Conservation (phyloP, 306 rosid genomes). For the Vicia villosa region DNA sequence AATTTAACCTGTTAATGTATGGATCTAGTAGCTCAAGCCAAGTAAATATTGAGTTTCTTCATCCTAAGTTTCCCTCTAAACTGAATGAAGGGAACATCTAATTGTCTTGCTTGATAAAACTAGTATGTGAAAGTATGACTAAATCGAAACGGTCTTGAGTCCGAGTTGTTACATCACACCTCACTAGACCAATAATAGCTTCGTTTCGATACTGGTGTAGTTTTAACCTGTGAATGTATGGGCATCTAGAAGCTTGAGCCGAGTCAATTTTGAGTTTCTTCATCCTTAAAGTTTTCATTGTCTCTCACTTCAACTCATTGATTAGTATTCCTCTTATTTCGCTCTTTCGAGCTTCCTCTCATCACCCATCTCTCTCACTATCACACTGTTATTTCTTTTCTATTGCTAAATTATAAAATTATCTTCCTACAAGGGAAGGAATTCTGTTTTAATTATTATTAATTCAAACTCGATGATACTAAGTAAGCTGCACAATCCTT, state of each 20-base stretch:
- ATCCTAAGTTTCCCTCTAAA: conserved; percentile 16
- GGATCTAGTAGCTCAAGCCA: conserved; percentile 23
- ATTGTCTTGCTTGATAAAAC: too few species aligned
- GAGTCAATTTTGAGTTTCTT: conserved; percentile 12
- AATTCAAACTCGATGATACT: conserved; percentile 10
- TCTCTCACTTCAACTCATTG: neutral
- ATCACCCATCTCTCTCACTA: neutral
- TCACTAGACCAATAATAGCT: neutral
- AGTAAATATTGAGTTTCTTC: conserved; percentile 4
- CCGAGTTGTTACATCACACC: conserved; percentile 1
- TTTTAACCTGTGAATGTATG: conserved; percentile 21
- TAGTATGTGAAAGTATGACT: neutral
- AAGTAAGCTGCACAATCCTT: conserved; percentile 6
- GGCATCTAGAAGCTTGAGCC: conserved; percentile 18
- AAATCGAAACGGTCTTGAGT: conserved; percentile 1
- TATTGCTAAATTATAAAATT: conserved; percentile 22
- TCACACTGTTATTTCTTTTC: conserved; percentile 18
- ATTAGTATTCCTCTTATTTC: neutral
- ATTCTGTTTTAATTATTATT: conserved; percentile 12
- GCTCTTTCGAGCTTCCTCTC: neutral
- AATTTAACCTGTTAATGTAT: conserved; percentile 11
- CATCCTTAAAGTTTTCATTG: neutral
- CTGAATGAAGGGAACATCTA: conserved; percentile 2
- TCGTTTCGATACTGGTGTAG: conserved; percentile 19
- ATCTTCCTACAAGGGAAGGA: conserved; percentile 20